Evolutionary conservation across 1,139 yeast genomes (phyloP), one percentile per base, ranked within the genome.

Genomic region (Candida gigantensis): DNA sequence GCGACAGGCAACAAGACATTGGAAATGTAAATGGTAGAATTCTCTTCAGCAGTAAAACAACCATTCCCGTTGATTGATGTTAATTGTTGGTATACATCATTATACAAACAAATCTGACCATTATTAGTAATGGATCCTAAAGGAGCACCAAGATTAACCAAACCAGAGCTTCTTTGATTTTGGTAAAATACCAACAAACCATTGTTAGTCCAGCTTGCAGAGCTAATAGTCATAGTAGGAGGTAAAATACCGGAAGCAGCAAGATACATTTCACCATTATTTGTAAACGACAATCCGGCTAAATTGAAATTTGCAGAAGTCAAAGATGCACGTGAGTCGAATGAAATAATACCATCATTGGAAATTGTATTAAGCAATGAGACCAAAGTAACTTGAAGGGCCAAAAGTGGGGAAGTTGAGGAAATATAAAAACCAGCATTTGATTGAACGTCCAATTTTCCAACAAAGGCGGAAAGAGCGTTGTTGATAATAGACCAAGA

Each of bases 401-500:
- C 47, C 24, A 47, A 24, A 6, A 36, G 20, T 15, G 34, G 25
- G 11, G 24, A 23, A 4, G 17, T 19, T 13, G 32, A 20, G 12
- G 37, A 35, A 9, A 41, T 41, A 35, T 51, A 62, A 30, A 61
- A 55, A 1, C 50, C 55, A 35, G 64, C 65, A 11, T 55, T 44
- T 23, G 50, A 51, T 10, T 38, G 25, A 18, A 45, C 44, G 12
- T 42, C 28, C 19, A 63, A 47, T 18, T 38, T 34, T 11, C 67
- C 65, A 23, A 49, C 47, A 30, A 57, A 48, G 4, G 52, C 39
- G 12, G 57, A 44, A 33, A 49, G 36, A 18, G 58, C 57, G 40
- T 62, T 62, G 43, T 63, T 50, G 35, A 63, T 45, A 24, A 64
- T 57, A 17, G 70, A 62, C 60, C 62, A 64, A 42, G 52, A 61